Percentiles rank a stretch among this genome's conserved stretches.
Evolutionary conservation across 2,329 filamentous ascomycete genomes (phyloP).

Genomic region (Paecilomyces formosus): DNA sequence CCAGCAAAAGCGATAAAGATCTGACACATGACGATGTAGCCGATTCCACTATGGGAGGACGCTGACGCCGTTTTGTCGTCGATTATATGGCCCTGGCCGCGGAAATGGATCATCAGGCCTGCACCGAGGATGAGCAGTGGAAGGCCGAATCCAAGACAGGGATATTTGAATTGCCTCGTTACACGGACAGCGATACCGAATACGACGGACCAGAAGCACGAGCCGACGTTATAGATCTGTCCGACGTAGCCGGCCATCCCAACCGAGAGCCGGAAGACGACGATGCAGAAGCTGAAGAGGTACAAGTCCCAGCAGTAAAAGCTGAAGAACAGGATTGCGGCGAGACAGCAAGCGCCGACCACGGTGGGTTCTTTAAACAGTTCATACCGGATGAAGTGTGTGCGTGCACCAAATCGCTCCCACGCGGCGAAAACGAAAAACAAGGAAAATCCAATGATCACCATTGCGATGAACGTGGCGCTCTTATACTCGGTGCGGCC

Average conservation of each 20-base stretch:
- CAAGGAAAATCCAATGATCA: background rate
- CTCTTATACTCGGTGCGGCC: constrained; percentile 30
- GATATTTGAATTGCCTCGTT: constrained; percentile 41
- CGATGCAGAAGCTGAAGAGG: constrained; percentile 44
- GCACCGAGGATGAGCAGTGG: constrained; percentile 40
- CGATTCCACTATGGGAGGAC: constrained; percentile 22
- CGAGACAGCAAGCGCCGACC: constrained; percentile 41
- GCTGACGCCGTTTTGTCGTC: background rate
- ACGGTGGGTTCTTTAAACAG: constrained; percentile 38
- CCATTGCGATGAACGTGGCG: constrained; percentile 30
- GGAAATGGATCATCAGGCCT: constrained; percentile 45
- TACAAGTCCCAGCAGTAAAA: constrained; percentile 46
- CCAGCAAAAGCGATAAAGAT: constrained; percentile 43
- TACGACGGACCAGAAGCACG: constrained; percentile 38
- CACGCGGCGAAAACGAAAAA: constrained; percentile 38
- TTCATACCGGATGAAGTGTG: constrained; percentile 45
- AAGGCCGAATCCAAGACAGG: constrained; percentile 39
- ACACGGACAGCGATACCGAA: constrained; percentile 40
- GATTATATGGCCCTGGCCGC: constrained; percentile 24
- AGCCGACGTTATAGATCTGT: constrained; percentile 42
- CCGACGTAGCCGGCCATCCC: constrained; percentile 33
- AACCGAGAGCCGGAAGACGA: constrained; percentile 37
- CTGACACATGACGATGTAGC: constrained; percentile 43
- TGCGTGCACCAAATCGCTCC: constrained; percentile 42
- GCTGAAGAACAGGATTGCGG: constrained; percentile 35